Percentiles rank a stretch among this genome's conserved stretches.
phyloP scores from a whole-genome alignment of 2,329 filamentous ascomycete species.

The Cladophialophora bantiana region DNA sequence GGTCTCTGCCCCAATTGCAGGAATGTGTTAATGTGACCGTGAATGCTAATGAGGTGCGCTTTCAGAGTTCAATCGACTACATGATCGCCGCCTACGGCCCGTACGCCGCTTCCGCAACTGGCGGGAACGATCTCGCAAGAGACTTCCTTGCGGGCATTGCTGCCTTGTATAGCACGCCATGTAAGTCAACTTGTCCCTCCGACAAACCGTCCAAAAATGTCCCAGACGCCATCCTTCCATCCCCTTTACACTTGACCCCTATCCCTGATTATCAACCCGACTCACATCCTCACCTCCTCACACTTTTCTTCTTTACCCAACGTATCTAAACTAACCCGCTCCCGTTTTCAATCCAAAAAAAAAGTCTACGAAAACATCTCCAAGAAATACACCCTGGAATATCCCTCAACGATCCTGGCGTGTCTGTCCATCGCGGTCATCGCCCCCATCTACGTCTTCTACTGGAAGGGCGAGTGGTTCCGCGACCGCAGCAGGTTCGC shows the following conservation, averaged over 20 bases:
- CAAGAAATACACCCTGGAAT: conserved; percentile 46
- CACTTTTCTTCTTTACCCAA: not conserved
- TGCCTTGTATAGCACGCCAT: conserved; percentile 64
- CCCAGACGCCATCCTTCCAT: too few species aligned
- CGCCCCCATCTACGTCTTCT: conserved; percentile 69
- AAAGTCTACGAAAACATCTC: conserved; percentile 59
- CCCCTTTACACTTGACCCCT: too few species aligned
- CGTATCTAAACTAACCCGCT: conserved; percentile 17
- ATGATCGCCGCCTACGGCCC: conserved; percentile 71
- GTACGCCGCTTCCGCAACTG: conserved; percentile 69
- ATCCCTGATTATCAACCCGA: too few species aligned
- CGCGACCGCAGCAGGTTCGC: conserved; percentile 68
- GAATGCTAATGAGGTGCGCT: not conserved
- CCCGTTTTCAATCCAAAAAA: conserved; percentile 36
- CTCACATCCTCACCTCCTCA: not conserved
- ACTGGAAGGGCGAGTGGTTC: conserved; percentile 66
- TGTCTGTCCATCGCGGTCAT: conserved; percentile 67
- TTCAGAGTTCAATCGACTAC: conserved; percentile 69
- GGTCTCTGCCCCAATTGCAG: too few species aligned
- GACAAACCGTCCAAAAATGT: not conserved
- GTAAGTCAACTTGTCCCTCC: conserved; percentile 42
- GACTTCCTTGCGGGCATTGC: conserved; percentile 69
- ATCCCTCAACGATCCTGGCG: conserved; percentile 65
- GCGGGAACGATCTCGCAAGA: conserved; percentile 69
- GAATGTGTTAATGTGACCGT: not conserved